Evolutionary conservation across 2,329 filamentous ascomycete genomes (phyloP).

Genomic region (Verticillium zaregamsianum): DNA sequence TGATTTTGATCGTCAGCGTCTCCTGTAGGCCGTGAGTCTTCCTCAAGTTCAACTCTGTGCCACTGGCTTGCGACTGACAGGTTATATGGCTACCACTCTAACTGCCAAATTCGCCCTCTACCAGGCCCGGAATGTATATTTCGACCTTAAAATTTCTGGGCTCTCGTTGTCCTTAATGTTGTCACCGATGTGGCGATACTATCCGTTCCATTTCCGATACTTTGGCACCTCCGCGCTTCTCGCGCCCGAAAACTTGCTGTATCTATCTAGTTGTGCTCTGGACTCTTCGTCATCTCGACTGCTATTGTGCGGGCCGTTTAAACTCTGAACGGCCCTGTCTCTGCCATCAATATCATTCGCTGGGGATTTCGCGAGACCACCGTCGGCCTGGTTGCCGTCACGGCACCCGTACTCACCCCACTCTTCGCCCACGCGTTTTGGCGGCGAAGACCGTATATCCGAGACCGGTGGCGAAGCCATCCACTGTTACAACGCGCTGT

Average conservation of each 20-base stretch:
- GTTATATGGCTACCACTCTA: conserved; percentile 7
- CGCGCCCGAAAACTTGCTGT: conserved; percentile 15
- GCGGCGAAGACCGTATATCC: conserved; percentile 9
- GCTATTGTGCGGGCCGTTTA: conserved; percentile 17
- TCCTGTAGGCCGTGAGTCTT: conserved; percentile 12
- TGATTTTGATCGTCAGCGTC: conserved; percentile 11
- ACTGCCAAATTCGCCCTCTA: conserved; percentile 19
- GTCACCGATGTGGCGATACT: conserved; percentile 19
- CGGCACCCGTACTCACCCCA: conserved; percentile 12
- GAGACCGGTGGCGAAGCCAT: not conserved
- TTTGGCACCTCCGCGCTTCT: conserved; percentile 15
- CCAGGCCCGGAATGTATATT: conserved; percentile 14
- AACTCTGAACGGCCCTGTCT: conserved; percentile 15
- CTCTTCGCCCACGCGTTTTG: conserved; percentile 13
- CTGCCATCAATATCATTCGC: conserved; percentile 19
- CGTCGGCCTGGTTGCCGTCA: conserved; percentile 14
- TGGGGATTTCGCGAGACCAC: conserved; percentile 19
- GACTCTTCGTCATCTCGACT: conserved; percentile 17
- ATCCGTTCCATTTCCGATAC: conserved; percentile 19
- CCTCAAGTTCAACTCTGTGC: not conserved
- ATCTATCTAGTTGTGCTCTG: conserved; percentile 17
- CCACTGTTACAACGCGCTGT: too few relatives aligned
- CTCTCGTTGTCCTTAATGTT: conserved; percentile 17
- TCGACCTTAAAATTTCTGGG: conserved; percentile 18
- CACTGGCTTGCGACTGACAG: not conserved